A percentile compares a stretch with the other conserved stretches of the same genome.
Conservation (phyloP, 2,329 filamentous ascomycete species). For the Peltaster fructicola region DNA sequence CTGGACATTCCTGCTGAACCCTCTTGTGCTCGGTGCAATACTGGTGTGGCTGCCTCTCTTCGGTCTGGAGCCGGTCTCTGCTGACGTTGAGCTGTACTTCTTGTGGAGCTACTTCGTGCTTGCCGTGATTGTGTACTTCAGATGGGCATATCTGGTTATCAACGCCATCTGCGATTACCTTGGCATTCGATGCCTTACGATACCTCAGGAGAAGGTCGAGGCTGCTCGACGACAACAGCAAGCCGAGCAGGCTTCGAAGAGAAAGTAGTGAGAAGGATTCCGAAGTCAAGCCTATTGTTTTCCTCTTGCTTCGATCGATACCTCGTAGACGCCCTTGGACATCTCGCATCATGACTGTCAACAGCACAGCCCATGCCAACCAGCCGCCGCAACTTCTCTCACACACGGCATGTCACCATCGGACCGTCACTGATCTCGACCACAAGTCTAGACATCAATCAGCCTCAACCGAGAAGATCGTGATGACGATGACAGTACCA, state of each 20-base stretch:
- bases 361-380: too few relatives aligned
- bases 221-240: conserved; percentile 12
- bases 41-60: conserved; percentile 67
- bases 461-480: too few relatives aligned
- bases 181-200: conserved; percentile 88
- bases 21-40: conserved; percentile 69
- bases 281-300: too few relatives aligned
- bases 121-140: conserved; percentile 68
- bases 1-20: conserved; percentile 83
- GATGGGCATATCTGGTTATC: conserved; percentile 84
- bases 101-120: conserved; percentile 73
- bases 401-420: too few relatives aligned
- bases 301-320: too few relatives aligned
- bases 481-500: too few relatives aligned
- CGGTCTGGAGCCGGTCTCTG: conserved; percentile 48
- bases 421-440: too few relatives aligned
- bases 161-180: conserved; percentile 81
- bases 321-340: too few relatives aligned
- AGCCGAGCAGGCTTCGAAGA: too few relatives aligned
- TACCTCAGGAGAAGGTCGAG: conserved; percentile 29
- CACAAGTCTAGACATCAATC: too few relatives aligned
- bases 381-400: too few relatives aligned
- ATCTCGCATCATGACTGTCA: too few relatives aligned
- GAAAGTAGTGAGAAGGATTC: background rate
- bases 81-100: conserved; percentile 54